Evolutionary conservation across 2,329 filamentous ascomycete species (phyloP), one percentile per base, ranked within the genome.

Genomic region (Cercospora brassicicola): DNA sequence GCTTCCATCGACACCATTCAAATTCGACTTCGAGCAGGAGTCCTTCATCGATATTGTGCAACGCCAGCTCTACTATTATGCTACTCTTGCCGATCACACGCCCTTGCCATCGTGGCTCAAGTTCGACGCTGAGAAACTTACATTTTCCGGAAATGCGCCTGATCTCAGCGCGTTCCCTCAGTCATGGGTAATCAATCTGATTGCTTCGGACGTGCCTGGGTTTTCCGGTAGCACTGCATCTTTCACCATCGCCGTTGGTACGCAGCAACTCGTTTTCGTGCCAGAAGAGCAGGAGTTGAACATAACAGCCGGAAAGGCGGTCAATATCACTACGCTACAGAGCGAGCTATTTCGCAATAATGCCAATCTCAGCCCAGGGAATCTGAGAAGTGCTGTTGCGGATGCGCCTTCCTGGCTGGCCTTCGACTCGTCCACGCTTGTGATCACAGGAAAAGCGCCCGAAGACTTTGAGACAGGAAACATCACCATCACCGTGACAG

Each of bases 31-130:
- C 60, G 73, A 78, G 10, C 73, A 69, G 11, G 75, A 79, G 18
- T 92, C 90, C 0, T 96, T 96, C 77, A 82, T 85, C 51, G 79
- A 81, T 0, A 81, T 83, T 3, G 70, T 76, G 13, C 72, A 73
- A 55, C 79, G 80, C 15, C 84, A 89, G 61, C 87, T 88, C 26
- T 81, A 81, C 67, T 96, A 93, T 78, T 94, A 95, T 76, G 91
- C 92, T 8, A 88, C 90, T 2, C 90, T 91, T 3, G 84, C 84
- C 4, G 87, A 94, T 75, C 91, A 91, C 75, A 91, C 91, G n/a
- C 93, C 93, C 39, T 81, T 97, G 39, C 93, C 93, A 20, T 89
- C 92, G 0, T 97, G 93, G 93, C 82, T 96, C 55, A 81, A 82
- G n/a, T 97, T 97, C 75, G 86, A 95, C 72, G 76, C 85, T 0